Evolutionary conservation across 2,329 filamentous ascomycete genomes (phyloP).

Genomic region (Sclerotinia subarctica): DNA sequence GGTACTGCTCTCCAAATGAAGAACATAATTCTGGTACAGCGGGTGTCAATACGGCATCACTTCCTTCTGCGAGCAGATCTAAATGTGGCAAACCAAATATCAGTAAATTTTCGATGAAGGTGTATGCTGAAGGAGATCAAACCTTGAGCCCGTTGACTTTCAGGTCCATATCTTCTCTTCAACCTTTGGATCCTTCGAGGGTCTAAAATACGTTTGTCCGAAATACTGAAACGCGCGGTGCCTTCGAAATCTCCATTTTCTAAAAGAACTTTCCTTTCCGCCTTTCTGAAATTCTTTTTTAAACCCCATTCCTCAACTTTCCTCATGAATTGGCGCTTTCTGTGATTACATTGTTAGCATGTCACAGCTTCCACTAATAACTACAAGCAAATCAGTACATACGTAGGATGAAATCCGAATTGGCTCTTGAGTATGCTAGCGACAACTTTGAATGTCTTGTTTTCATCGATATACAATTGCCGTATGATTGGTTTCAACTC

Average conservation of each 20-base stretch:
- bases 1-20: neutral
- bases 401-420: neutral
- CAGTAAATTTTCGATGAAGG: neutral
- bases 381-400: neutral
- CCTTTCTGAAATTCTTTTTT: constrained; percentile 11
- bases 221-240: neutral
- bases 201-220: neutral
- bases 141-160: neutral
- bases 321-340: constrained; percentile 11
- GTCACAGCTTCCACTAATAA: neutral
- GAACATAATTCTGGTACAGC: neutral
- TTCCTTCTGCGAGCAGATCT: neutral
- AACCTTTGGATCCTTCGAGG: neutral
- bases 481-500: constrained; percentile 8
- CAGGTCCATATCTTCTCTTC: constrained; percentile 4
- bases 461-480: constrained; percentile 2
- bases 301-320: constrained; percentile 12
- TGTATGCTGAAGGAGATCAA: neutral
- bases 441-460: neutral
- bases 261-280: neutral
- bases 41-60: neutral
- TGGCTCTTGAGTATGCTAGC: neutral
- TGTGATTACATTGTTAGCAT: neutral
- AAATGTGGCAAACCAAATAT: neutral
- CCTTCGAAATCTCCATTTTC: neutral